Percentiles rank a stretch among this genome's conserved stretches.
Conservation (phyloP, 257 asterid species). For the Solanum etuberosum region DNA sequence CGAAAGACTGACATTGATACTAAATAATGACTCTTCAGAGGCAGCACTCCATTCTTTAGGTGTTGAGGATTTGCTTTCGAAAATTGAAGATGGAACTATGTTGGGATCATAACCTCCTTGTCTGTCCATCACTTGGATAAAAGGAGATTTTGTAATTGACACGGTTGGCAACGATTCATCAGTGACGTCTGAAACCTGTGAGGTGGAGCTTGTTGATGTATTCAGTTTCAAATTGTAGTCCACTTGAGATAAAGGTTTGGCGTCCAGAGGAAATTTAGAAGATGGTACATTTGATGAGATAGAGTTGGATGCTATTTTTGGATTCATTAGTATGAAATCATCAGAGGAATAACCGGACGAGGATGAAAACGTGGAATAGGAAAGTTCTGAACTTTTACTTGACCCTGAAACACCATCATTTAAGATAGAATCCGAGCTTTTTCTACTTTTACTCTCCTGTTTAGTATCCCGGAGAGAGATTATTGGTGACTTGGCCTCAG, state of each 20-base stretch:
- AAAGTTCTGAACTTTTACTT: slow-evolving; percentile 17
- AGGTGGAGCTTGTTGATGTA: background rate
- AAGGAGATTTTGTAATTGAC: slow-evolving; percentile 15
- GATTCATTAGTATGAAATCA: slow-evolving; percentile 19
- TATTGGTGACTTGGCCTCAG: slow-evolving; percentile 2
- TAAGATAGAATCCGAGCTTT: slow-evolving; percentile 6
- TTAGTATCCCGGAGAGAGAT: slow-evolving; percentile 4
- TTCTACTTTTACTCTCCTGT: slow-evolving; percentile 7
- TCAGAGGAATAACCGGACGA: slow-evolving; percentile 20
- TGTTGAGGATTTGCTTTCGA: slow-evolving; percentile 6
- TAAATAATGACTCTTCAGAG: slow-evolving; percentile 35
- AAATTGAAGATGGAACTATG: slow-evolving; percentile 22
- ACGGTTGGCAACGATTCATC: slow-evolving; percentile 6
- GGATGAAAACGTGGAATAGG: slow-evolving; percentile 22
- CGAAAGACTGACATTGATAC: slow-evolving; percentile 20
- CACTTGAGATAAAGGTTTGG: background rate
- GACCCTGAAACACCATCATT: slow-evolving; percentile 7
- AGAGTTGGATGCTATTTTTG: slow-evolving; percentile 6
- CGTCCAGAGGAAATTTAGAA: background rate
- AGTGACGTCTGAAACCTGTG: background rate
- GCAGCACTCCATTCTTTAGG: slow-evolving; percentile 30
- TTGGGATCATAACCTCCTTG: slow-evolving; percentile 23
- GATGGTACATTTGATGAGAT: slow-evolving; percentile 5
- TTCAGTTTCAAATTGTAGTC: background rate
- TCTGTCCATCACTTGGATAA: slow-evolving; percentile 35